Base-by-base conservation (phyloP, 176 grass and related monocot species). In the Rhynchospora breviuscula region DNA sequence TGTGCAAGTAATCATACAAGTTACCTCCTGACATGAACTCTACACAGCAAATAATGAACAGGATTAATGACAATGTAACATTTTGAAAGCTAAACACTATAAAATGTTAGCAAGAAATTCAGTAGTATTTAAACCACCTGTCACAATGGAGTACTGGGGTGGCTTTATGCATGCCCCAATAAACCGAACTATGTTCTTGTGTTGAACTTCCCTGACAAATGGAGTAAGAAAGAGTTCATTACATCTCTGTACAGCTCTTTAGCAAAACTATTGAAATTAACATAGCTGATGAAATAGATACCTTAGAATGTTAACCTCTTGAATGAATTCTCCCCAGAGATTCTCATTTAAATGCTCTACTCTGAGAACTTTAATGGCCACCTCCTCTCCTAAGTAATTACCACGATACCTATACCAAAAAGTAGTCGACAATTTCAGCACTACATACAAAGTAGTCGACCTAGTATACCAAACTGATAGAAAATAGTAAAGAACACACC, bases 1-100 rank as follows among this genome's bases (percentile, higher is more conserved):
- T 99, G 84, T 92, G 97, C 78, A 99, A 85, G 29, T 89, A 99
- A 63, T 99, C 89, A 85, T 99, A 99, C 3, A 99, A 86, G 81
- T 94, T 99, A 88, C 97, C 97, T 89, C 91, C 89, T 81, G 93
- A 90, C 97, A 99, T 95, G 89, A 91, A 99, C 89, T 99, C 97
- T 99, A 84, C 70, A 92, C 70, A 92, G 88, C 82, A 22, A 70
- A 85, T 26, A 80, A 49, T 47, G 8, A 68, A 78, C 46, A 23
- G 13, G 76, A 25, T 8, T 35, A 18, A 43, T 81, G 25, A 81
- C 79, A 80, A 6, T 2, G 44, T 48, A 81, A 63, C 33, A 60
- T 64, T 25, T 63, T 81, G 18, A 81, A 22, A 46, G 10, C 25
- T 64, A 49, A 12, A 63, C 47, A 47, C 35, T 31, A 53, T 57